phyloP scores from a whole-genome alignment of 2,329 filamentous ascomycete species.

The Aurifilum marmelostoma region DNA sequence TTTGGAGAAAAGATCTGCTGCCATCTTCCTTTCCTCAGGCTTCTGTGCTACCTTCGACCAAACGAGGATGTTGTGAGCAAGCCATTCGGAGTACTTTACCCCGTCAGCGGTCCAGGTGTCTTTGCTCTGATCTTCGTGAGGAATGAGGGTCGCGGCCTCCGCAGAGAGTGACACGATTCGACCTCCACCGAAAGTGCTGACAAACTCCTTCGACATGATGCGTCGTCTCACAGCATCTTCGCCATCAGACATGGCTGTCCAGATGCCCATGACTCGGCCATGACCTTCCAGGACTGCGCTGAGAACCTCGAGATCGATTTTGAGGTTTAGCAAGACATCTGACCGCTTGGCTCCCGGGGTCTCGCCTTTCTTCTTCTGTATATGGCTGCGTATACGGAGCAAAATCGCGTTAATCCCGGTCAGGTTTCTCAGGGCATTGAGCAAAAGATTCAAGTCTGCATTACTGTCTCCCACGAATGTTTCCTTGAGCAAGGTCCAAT shows the following conservation, averaged over 20 bases:
- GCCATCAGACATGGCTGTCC: conserved; percentile 37
- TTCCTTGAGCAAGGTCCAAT: conserved; percentile 70
- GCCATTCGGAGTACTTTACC: conserved; percentile 68
- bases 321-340: conserved; percentile 48
- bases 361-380: conserved; percentile 52
- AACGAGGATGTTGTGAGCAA: conserved; percentile 64
- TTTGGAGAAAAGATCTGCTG: conserved; percentile 57
- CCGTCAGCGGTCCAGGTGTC: conserved; percentile 67
- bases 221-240: conserved; percentile 35
- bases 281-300: conserved; percentile 46
- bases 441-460: conserved; percentile 53
- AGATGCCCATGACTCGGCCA: conserved; percentile 42
- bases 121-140: conserved; percentile 38
- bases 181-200: conserved; percentile 52
- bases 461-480: conserved; percentile 36
- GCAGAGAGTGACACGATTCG: conserved; percentile 55
- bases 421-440: conserved; percentile 71
- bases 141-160: conserved; percentile 57
- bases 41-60: conserved; percentile 42
- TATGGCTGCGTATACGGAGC: conserved; percentile 66
- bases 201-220: conserved; percentile 47
- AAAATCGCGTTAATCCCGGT: conserved; percentile 78
- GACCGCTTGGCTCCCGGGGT: conserved; percentile 44
- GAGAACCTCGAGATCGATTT: conserved; percentile 49
- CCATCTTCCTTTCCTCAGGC: conserved; percentile 44